Evolutionary conservation across 2,329 filamentous ascomycete species (phyloP), one percentile per base, ranked within the genome.

Genomic region (Pezicula carpinea): DNA sequence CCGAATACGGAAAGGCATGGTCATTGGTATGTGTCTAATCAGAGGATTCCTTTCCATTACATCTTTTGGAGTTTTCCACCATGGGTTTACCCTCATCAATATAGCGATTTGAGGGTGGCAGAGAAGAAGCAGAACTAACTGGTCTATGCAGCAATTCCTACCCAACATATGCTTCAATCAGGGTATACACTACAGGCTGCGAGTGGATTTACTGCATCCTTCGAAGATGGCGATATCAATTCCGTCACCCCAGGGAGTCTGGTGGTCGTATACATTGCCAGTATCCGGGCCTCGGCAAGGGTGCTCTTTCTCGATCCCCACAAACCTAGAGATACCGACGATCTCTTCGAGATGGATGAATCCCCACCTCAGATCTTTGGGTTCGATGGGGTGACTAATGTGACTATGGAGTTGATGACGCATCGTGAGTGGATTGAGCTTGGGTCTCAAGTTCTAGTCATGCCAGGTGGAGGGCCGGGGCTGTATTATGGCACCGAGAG

Each of bases 241-340:
- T 71, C 77, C 1, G 71, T 96, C 6, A 75, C 77, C 0, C 69
- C 82, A 1, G 87, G 87, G 1, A 83, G 78, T 34, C 73, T 85
- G 29, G 83, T 91, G 5, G 90, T 95, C 23, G 79, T 92, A 1
- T 97, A 96, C 60, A 80, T 91, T 34, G 89, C 89, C 15, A 96
- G 90, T 61, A 83, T 97, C 13, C 79, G 92, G 7, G 86, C 90
- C 1, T 82, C 87, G 0, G 91, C 89, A 1, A 83, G 85, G 50
- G 80, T 97, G 1, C 64, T 86, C 21, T 76, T 77, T 26, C 73
- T 70, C 62, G 54, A 55, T 26, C 53, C 49, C 6, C 57, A 57
- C 8, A 55, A 57, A 26, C 58, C 59, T 17, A 40, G 59, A 3
- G 57, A 61, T 6, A 17, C 43, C 6, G 54, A 77, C 6, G 78